Evolutionary conservation across 1,284 basidiomycete genomes (phyloP).

Genomic region (Sphaerobolus stellatus): DNA sequence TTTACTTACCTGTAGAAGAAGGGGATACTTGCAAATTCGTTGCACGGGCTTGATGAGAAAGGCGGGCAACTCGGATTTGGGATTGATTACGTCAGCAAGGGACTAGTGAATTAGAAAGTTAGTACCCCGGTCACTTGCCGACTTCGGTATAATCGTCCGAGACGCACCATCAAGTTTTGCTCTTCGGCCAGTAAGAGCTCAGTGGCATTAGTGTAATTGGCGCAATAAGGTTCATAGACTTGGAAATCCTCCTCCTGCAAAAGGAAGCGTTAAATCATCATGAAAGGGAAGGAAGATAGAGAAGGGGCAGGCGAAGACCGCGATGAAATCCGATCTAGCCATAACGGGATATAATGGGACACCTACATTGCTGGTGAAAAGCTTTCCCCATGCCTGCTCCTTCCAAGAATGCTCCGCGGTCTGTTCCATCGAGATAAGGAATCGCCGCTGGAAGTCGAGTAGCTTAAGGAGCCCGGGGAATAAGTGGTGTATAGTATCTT

Average conservation of each 20-base stretch:
- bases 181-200: constrained; percentile 86
- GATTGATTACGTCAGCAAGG: constrained; percentile 59
- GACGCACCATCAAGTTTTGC: constrained; percentile 77
- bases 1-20: constrained; percentile 55
- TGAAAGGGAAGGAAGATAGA: constrained; percentile 12
- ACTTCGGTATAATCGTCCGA: too few species aligned
- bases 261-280: constrained; percentile 32
- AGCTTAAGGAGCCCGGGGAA: constrained; percentile 96
- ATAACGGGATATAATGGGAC: constrained; percentile 19
- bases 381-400: constrained; percentile 86
- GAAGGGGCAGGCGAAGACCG: constrained; percentile 29
- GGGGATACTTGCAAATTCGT: constrained; percentile 76
- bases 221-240: constrained; percentile 97
- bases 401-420: constrained; percentile 81
- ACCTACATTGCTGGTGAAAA: constrained; percentile 79
- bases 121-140: constrained; percentile 35
- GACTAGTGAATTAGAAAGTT: constrained; percentile 16
- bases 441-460: constrained; percentile 95
- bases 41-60: constrained; percentile 81
- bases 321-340: constrained; percentile 28
- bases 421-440: constrained; percentile 91
- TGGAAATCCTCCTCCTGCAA: constrained; percentile 90
- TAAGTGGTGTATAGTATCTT: constrained; percentile 92
- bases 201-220: constrained; percentile 89
- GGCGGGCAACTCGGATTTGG: constrained; percentile 84